Base-by-base conservation (phyloP, 2,329 filamentous ascomycete genomes). In the Epichloe festucae region DNA sequence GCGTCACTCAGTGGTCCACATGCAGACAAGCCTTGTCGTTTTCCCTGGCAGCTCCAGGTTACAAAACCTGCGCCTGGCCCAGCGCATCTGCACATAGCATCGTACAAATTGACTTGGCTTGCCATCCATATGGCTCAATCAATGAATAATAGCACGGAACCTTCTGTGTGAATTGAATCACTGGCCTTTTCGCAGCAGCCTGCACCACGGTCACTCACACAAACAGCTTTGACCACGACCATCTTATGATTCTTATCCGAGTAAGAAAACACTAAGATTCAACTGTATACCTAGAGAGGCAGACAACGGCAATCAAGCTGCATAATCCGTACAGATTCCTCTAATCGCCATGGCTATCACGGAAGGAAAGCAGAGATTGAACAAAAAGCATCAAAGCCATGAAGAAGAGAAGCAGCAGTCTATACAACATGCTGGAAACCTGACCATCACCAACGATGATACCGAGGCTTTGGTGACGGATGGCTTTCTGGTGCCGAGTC, bases 401-500 rank as follows among this genome's bases (percentile, higher is more conserved):
- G 39, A 49, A 19, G 44, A 19, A n/a, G 46, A 52, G 38, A 47
- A 49, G 31, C 45, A 40, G 39, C 50, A 31, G 31, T 31, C 38
- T 46, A 19, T 57, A 57, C 27, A 44, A 27, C 39, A 44, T 23
- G 31, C 5, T 12, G 27, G 19, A 31, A 17, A 19, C 5, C 7
- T 45, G 27, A 19, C 8, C 8, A 41, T n/a, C 14, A 19, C 31
- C 2, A 56, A 58, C 40, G 53, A 63, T 19, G 56, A 56, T n/a
- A 59, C 60, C 11, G 64, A 66, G 17, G 60, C 67, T 15, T 50
- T 68, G 23, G 57, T 70, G 8, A 64, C 66, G 15, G 69, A 73
- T 52, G 67, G 66, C 56, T 71, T 70, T 55, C 59, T 68, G 43
- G 55, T 68, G 31, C 69, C 73, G 3, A 67, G 70, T 34, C 63